These are phyloP conservation scores for Novymonas esmeraldas DNA, from an alignment of 208 protist genomes.

Conservation along the genomic window DNA sequence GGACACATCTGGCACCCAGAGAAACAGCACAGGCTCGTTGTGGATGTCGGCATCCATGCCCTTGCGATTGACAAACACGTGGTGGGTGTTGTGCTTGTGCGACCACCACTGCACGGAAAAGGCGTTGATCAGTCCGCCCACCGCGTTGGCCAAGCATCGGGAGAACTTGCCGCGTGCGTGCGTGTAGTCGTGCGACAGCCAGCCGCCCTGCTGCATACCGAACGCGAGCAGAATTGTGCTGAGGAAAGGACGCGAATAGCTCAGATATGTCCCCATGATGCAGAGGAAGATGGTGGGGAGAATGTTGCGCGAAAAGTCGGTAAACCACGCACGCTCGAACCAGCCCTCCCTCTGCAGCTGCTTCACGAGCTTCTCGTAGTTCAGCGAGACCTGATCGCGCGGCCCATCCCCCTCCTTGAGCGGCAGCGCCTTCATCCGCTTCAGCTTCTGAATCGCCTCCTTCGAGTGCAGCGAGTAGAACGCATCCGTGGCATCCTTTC, in stretches of 20 bases:
- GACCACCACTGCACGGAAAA: conserved; percentile 80
- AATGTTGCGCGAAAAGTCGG: conserved; percentile 73
- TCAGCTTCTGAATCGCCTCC: conserved; percentile 77
- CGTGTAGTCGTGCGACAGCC: conserved; percentile 76
- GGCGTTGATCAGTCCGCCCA: conserved; percentile 62
- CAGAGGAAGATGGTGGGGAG: conserved; percentile 64
- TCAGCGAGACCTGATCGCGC: conserved; percentile 59
- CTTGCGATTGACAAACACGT: conserved; percentile 80
- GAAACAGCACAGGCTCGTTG: conserved; percentile 74
- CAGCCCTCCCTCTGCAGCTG: conserved; percentile 64
- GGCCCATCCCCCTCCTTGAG: conserved; percentile 58
- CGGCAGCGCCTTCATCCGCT: conserved; percentile 75
- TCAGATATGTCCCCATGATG: conserved; percentile 56
- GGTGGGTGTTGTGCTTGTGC: conserved; percentile 87
- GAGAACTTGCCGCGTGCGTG: conserved; percentile 58
- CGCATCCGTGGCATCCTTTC: conserved; percentile 73
- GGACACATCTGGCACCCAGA: conserved; percentile 60
- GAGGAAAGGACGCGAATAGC: conserved; percentile 58
- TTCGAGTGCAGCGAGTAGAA: conserved; percentile 85
- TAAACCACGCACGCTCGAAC: conserved; percentile 69
- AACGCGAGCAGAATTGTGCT: conserved; percentile 64
- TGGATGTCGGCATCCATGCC: conserved; percentile 77
- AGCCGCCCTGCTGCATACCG: conserved; percentile 84
- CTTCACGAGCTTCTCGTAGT: conserved; percentile 66
- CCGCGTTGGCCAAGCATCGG: conserved; percentile 45